Evolutionary conservation across 2,329 filamentous ascomycete species (phyloP).

Genomic region (Colletotrichum spinosum): DNA sequence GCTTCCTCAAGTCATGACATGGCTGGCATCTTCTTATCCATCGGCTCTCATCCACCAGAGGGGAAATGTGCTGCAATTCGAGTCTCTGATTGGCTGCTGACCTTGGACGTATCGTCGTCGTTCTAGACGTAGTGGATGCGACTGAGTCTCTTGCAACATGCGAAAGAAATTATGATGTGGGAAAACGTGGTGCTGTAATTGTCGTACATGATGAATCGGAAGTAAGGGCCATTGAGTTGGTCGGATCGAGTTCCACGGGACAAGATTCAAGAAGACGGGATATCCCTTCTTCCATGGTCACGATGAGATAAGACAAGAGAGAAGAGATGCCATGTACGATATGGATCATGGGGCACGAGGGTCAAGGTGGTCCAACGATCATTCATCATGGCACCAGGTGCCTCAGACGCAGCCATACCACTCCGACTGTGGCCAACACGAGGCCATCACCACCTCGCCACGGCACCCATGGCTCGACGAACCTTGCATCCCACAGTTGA

Average conservation of each 20-base stretch:
- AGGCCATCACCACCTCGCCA: background rate
- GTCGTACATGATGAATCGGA: constrained; percentile 1
- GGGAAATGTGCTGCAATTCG: constrained; percentile 33
- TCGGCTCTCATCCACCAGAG: constrained; percentile 26
- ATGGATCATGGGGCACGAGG: too few relatives aligned
- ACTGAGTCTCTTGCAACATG: background rate
- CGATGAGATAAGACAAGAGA: background rate
- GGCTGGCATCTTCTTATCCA: background rate
- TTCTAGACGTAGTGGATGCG: background rate
- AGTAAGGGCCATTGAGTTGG: background rate
- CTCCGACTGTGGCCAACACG: too few relatives aligned
- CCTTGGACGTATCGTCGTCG: background rate
- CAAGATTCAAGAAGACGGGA: background rate
- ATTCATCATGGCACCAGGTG: too few relatives aligned
- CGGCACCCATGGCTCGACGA: background rate
- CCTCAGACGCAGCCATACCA: too few relatives aligned
- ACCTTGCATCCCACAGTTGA: constrained; percentile 12
- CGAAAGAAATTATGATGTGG: background rate
- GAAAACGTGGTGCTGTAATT: constrained; percentile 14
- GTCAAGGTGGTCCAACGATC: too few relatives aligned
- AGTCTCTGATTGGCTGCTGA: constrained; percentile 35
- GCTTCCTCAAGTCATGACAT: constrained; percentile 5
- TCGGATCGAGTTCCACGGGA: too few relatives aligned
- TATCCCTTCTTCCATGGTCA: background rate
- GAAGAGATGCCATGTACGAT: too few relatives aligned